phyloP scores from a whole-genome alignment of 2,329 filamentous ascomycete genomes.

The Curvularia sp. region DNA sequence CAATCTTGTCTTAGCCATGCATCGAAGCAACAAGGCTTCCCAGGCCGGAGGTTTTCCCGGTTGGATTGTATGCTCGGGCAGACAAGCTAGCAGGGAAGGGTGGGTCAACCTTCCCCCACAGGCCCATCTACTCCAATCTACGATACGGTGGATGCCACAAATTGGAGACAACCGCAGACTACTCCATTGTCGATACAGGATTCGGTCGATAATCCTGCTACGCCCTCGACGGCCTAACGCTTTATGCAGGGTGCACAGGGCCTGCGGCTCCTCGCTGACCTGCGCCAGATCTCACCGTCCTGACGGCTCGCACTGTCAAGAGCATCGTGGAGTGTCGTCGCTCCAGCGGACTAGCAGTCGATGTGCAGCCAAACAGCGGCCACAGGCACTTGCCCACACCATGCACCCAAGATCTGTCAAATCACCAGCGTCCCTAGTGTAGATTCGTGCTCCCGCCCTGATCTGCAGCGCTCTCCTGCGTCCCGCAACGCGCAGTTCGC shows the following conservation, averaged over 20 bases:
- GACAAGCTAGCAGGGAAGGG: neutral
- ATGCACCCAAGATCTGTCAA: neutral
- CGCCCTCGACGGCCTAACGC: neutral
- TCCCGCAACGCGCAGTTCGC: neutral
- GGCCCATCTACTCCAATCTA: neutral
- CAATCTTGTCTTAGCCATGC: neutral
- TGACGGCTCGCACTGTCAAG: constrained; percentile 2
- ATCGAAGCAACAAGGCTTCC: neutral
- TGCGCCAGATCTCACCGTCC: constrained; percentile 6
- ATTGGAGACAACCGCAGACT: neutral
- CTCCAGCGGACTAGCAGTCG: neutral
- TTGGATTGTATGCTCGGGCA: constrained; percentile 10
- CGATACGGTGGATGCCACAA: neutral
- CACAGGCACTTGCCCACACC: neutral
- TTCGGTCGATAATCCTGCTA: neutral
- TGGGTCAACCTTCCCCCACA: neutral
- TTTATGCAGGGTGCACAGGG: constrained; percentile 1
- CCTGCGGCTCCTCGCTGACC: constrained; percentile 8
- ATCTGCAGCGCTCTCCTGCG: neutral
- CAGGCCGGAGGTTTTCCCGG: neutral
- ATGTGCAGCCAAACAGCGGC: neutral
- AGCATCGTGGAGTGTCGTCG: neutral
- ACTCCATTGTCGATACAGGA: neutral
- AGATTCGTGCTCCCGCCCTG: neutral
- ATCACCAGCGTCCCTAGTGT: neutral